Base-by-base conservation (phyloP, 2,329 filamentous ascomycete genomes). In the Zelopaecilomyces penicillatus region DNA sequence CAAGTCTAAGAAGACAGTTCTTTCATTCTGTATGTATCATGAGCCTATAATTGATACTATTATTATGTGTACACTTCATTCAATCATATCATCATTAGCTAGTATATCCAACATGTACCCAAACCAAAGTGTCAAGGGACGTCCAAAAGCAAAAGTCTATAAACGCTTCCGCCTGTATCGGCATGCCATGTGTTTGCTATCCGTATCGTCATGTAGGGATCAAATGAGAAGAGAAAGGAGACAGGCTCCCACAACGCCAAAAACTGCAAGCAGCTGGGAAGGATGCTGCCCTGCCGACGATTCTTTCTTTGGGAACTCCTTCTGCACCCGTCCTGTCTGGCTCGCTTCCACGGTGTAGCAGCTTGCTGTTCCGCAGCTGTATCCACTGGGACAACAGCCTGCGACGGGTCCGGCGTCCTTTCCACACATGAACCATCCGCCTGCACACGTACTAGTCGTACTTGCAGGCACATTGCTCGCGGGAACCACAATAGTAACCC, bases 371-470 rank as follows among this genome's bases (percentile, higher is more conserved):
- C 85, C 88, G 64, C 88, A 95, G 4, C 64, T 64, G 62, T 83
- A 95, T 2, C 87, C 86, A 36, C 66, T 74, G 0, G 89, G 89
- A 70, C 91, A 97, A 62, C 91, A 97, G 5, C 88, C 89, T 0
- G 88, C 81, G 0, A 83, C 78, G 0, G 75, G 68, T n/a, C 76
- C 75, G 0, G 65, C 74, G 3, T 66, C 67, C 9, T 70, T 45
- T 62, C 77, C 54, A 71, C 80, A 76, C 74, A 96, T 52, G 51
- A 78, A 84, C 91, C 91, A 97, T 4, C 88, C 89, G 39, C 62
- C 70, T 0, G 89, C 87, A 59, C 91, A 97, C 1, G 68, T 74
- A 32, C 61, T 61, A 5, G 63, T 64, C 2, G 66, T 65, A 4
- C 66, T 64, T 6, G 70, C 71, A 7, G 71, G 68, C 7, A 70